Evolutionary conservation across 495 filamentous ascomycete species (phyloP), one percentile per base, ranked within the genome.

Genomic region (Aspergillus cavernicola): DNA sequence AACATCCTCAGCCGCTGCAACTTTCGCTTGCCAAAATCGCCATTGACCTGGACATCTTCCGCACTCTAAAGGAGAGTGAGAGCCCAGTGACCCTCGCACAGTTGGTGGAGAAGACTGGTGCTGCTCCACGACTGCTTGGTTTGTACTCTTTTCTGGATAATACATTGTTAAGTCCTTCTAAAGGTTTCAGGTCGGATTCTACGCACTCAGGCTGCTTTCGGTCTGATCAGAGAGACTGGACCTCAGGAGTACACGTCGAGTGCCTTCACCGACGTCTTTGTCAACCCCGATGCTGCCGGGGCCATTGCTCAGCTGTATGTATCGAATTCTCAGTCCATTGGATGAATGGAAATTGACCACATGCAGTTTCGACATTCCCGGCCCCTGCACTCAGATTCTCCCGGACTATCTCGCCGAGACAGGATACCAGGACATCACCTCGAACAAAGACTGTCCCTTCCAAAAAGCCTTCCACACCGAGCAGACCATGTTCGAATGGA

Each of bases 391-490:
- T 2, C 38, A 41, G 22, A 7, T 24, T 24, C 38, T 41, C 6
- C 38, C 38, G 19, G 22, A 41, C 38, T 41, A 23, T 12, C 22
- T 41, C 18, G 38, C 38, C n/a, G 38, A 22, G 2, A 41, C 4
- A 6, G 38, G 38, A 24, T 41, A 41, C 12, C 18, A 41, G 38
- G 38, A 41, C 9, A 22, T 24, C 9, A 7, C 16, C 3, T 41
- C 38, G 6, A 22, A 23, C 38, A 22, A 41, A n/a, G 40, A 28
- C 40, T 67, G 64, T 36, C 70, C 67, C 36, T 69, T 69, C 15
- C 66, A 41, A 44, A 67, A 72, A 3, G 64, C 56, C 9, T 66
- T 72, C 56, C 61, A 69, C 19, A 69, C 64, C 31, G 20, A 24
- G 6, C 38, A 41, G 22, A 23, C 38, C 38, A 7, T 41, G 13